Base-by-base conservation (phyloP, 2,329 filamentous ascomycete species). In the Sarocladium brachiariae region DNA sequence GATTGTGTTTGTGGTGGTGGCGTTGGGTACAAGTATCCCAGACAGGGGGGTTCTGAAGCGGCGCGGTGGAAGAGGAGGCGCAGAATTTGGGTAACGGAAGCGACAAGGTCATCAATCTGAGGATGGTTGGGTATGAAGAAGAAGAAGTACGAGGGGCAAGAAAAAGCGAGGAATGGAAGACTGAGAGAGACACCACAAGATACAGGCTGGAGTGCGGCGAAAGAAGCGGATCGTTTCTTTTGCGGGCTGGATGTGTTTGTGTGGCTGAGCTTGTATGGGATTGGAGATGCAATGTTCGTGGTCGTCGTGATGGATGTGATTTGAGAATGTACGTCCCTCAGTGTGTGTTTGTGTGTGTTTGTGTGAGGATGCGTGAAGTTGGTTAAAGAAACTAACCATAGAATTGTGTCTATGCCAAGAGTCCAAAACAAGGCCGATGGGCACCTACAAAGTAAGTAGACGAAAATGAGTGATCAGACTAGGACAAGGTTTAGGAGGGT, bases 11-110 rank as follows among this genome's bases (percentile, higher is more conserved):
- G 3, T 39, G 35, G 35, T 39, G 35, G 35, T 39, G 35, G 39
- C 16, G 39, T 43, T 43, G 39, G 39, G 39, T 25, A 39, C n/a
- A 21, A 21, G n/a, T 39, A 39, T 43, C 21, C 39, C n/a, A 27
- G 39, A 43, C 39, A 43, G 39, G 39, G 39, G 39, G 19, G n/a
- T n/a, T 27, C 11, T 19, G 19, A 27, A 9, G 39, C 39, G 23
- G 39, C 39, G 39, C n/a, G n/a, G n/a, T 43, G 39, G 39, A 16
- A 24, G 39, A 43, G 39, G n/a, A n/a, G n/a, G n/a, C n/a, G n/a
- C n/a, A 43, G 11, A 19, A 43, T 25, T 43, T 43, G 39, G 39
- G 11, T 37, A n/a, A n/a, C n/a, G 23, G 39, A 43, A 6, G 39
- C 23, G 23, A 43, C 39, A 23, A 43, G 10, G 21, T 7, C 39